Conservation (phyloP, 441 rosid species). For the Jatropha podagrica region DNA sequence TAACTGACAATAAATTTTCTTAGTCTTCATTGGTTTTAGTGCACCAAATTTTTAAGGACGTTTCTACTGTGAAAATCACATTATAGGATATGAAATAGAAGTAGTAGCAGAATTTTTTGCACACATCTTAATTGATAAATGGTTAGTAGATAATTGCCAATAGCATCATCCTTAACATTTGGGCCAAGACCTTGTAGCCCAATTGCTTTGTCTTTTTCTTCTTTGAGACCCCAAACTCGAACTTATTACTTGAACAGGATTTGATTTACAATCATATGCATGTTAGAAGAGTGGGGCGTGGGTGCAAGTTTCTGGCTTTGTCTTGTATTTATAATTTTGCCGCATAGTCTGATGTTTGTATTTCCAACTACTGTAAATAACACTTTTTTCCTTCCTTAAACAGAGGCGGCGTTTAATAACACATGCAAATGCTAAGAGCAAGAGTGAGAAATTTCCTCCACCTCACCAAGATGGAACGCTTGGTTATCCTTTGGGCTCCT, state of each 20-base stretch:
- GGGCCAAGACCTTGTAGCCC: background rate
- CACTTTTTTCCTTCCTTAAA: constrained; percentile 9
- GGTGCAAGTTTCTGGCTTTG: background rate
- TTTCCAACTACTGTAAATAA: background rate
- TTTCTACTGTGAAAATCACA: too few relatives aligned
- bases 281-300: background rate
- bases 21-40: background rate
- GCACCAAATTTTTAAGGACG: background rate
- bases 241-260: background rate
- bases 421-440: constrained; percentile 98
- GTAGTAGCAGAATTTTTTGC: background rate
- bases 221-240: background rate
- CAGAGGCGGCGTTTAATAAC: constrained; percentile 93
- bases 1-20: background rate
- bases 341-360: constrained; percentile 2
- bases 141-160: background rate
- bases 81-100: too few relatives aligned
- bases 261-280: background rate
- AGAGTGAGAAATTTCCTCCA: constrained; percentile 98
- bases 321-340: background rate
- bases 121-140: background rate
- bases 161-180: background rate
- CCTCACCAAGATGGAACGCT: constrained; percentile 93
- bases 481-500: constrained; percentile 78
- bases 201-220: background rate